Evolutionary conservation across 1,284 basidiomycete species (phyloP).

Genomic region (Rhizoctonia solani): DNA sequence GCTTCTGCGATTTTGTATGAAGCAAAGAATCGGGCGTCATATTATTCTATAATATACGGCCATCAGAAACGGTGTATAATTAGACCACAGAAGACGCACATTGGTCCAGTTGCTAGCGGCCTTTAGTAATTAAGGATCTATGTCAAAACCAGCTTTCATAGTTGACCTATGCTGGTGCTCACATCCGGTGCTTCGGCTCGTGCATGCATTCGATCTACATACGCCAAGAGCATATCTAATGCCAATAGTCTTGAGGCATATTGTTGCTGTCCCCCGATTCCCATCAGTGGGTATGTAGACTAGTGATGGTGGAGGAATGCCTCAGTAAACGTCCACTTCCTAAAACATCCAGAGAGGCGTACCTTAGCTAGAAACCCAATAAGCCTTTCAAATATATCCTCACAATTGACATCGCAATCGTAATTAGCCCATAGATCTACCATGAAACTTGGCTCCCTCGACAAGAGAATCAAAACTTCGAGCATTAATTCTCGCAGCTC

Average conservation of each 20-base stretch:
- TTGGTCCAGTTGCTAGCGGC: no score
- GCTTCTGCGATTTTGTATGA: conserved; percentile 82
- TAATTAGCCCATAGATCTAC: conserved; percentile 96
- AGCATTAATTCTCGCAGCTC: conserved; percentile 90
- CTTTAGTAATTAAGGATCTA: no score
- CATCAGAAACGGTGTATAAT: no score
- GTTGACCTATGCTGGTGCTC: conserved; percentile 41
- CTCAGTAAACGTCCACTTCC: not conserved
- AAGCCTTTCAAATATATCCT: conserved; percentile 93
- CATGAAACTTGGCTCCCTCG: conserved; percentile 85
- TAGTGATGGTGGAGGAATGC: not conserved
- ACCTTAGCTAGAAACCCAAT: conserved; percentile 88
- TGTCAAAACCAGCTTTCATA: no score
- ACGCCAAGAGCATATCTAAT: conserved; percentile 84
- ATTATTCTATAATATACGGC: conserved; percentile 51
- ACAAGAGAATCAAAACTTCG: conserved; percentile 84
- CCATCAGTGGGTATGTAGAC: conserved; percentile 40
- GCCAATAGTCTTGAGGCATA: conserved; percentile 84
- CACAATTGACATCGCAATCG: conserved; percentile 95
- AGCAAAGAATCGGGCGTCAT: conserved; percentile 63
- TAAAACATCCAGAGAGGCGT: conserved; percentile 12
- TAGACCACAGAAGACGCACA: no score
- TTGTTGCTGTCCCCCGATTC: conserved; percentile 67
- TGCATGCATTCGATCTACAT: conserved; percentile 86
- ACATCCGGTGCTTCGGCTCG: conserved; percentile 70